Conservation (phyloP, 139 green algal species). For the Pleodorina starrii region DNA sequence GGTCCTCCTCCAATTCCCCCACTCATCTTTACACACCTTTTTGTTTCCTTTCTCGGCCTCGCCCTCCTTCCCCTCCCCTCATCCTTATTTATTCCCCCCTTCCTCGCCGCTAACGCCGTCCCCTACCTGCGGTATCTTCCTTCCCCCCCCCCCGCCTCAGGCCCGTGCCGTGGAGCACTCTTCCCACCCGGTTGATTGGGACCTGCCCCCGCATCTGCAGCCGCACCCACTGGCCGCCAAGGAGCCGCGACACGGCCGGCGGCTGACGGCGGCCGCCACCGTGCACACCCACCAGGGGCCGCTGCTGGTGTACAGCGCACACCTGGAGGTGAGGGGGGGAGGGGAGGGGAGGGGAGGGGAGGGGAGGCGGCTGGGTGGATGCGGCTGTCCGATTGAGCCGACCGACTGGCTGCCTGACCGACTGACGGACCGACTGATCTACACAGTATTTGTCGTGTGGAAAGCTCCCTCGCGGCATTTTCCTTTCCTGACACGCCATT, state of each 20-base stretch:
- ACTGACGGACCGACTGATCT: too few species aligned
- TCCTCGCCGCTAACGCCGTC: neutral
- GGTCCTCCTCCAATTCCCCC: too few species aligned
- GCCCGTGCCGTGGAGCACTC: constrained; percentile 61
- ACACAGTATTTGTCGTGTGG: too few species aligned
- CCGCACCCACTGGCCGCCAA: constrained; percentile 55
- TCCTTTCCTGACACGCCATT: too few species aligned
- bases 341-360: neutral
- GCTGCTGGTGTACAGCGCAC: constrained; percentile 85
- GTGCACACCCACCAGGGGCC: constrained; percentile 69
- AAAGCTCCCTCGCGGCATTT: too few species aligned
- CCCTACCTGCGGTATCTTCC: neutral
- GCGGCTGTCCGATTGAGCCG: too few species aligned
- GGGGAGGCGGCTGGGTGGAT: neutral
- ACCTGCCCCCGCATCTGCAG: constrained; percentile 41
- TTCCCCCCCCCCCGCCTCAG: neutral
- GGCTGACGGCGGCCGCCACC: constrained; percentile 76
- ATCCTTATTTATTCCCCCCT: too few species aligned
- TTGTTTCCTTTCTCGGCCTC: too few species aligned
- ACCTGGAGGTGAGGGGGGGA: constrained; percentile 81
- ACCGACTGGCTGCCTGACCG: too few species aligned
- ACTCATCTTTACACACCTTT: too few species aligned
- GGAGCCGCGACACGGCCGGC: constrained; percentile 77
- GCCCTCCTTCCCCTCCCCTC: neutral
- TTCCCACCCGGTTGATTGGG: constrained; percentile 80